These are phyloP conservation scores for Microstegium vimineum DNA, from an alignment of 176 grass and related monocot species.

Conservation along the genomic window DNA sequence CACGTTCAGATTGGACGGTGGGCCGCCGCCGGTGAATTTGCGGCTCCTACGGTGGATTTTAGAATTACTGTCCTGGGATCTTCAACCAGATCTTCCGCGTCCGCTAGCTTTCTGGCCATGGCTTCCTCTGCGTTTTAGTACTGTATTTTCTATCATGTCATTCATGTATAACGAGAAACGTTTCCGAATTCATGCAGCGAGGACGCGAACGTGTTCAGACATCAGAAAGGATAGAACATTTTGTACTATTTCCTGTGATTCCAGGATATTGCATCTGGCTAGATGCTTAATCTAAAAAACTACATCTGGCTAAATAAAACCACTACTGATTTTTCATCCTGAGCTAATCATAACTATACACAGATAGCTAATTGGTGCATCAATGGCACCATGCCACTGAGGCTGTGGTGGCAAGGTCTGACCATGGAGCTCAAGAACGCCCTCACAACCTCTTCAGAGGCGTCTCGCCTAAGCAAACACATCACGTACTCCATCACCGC, in stretches of 20 bases:
- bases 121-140: neutral
- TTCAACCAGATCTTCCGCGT: neutral
- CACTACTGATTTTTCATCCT: neutral
- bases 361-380: neutral
- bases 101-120: neutral
- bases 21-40: too few relatives aligned
- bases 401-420: slow-evolving; percentile 10
- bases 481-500: slow-evolving; percentile 42
- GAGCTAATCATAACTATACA: neutral
- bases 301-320: neutral
- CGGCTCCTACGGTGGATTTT: too few relatives aligned
- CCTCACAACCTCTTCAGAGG: slow-evolving; percentile 19
- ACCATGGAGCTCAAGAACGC: slow-evolving; percentile 38
- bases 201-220: neutral
- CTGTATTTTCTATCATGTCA: neutral
- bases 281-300: too few relatives aligned
- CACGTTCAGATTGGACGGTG: too few relatives aligned
- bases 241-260: neutral
- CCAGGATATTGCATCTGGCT: neutral
- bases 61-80: too few relatives aligned
- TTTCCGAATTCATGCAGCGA: too few relatives aligned
- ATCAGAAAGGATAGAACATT: neutral
- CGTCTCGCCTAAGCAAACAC: slow-evolving; percentile 30
- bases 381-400: neutral
- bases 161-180: too few relatives aligned